These are phyloP conservation scores for Sugiyamaella lignohabitans DNA, from an alignment of 805 yeast genomes.

Conservation along the genomic window DNA sequence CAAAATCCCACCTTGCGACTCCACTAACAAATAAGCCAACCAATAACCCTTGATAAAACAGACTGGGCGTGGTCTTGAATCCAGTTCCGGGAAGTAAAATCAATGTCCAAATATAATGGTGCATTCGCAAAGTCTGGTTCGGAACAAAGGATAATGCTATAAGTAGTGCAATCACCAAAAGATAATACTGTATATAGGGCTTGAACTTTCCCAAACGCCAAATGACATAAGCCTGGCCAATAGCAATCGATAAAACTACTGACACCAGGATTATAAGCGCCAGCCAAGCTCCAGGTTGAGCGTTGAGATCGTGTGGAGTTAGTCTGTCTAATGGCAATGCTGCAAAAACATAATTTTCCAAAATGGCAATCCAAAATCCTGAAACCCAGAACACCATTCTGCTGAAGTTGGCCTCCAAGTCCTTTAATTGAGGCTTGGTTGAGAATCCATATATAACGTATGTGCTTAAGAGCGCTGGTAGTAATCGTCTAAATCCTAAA, in stretches of 20 bases:
- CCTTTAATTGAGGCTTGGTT: slow-evolving; percentile 21
- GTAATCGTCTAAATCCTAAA: slow-evolving; percentile 60
- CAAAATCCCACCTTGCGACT: slow-evolving; percentile 88
- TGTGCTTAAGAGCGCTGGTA: slow-evolving; percentile 68
- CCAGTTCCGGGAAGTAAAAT: slow-evolving; percentile 82
- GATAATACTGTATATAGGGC: slow-evolving; percentile 52
- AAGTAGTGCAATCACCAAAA: slow-evolving; percentile 17
- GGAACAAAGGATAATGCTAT: slow-evolving; percentile 45
- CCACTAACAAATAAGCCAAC: slow-evolving; percentile 80
- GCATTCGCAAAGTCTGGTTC: slow-evolving; percentile 6
- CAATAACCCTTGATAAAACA: slow-evolving; percentile 76
- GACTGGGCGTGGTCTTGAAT: slow-evolving; percentile 32
- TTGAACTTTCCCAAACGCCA: slow-evolving; percentile 62
- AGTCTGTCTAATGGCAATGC: slow-evolving; percentile 82
- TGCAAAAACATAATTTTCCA: slow-evolving; percentile 85
- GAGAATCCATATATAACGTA: slow-evolving; percentile 54
- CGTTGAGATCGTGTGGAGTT: slow-evolving; percentile 60
- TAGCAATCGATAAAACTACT: slow-evolving; percentile 46
- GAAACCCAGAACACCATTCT: slow-evolving; percentile 64
- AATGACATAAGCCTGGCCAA: slow-evolving; percentile 67
- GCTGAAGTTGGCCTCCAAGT: slow-evolving; percentile 27
- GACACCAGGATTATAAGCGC: slow-evolving; percentile 51
- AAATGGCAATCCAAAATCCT: slow-evolving; percentile 73
- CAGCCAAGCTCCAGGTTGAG: slow-evolving; percentile 68
- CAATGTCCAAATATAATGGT: slow-evolving; percentile 56